Base-by-base conservation (phyloP, 2,329 filamentous ascomycete species). In the Grosmannia huntii region DNA sequence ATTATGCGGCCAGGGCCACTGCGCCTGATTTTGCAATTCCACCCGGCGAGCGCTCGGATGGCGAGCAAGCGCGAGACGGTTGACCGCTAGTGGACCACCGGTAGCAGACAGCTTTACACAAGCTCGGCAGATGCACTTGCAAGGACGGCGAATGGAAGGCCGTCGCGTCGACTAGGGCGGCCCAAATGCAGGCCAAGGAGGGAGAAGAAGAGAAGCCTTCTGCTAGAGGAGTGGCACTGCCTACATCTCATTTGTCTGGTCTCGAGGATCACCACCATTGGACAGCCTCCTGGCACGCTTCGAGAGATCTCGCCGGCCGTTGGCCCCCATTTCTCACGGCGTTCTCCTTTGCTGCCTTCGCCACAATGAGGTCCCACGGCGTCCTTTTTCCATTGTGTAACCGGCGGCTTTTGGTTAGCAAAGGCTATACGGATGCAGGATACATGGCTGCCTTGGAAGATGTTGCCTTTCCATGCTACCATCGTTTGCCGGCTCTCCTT, bases 1-100 rank as follows among this genome's bases (percentile, higher is more conserved):
- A 7, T 57, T 61, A 58, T 61, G 60, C 60, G 60, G 49, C 60
- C 60, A 52, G 23, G 16, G 44, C 23, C 44, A 56, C 57, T 61
- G 60, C 60, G 60, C 60, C 60, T 56, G 56, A 23, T 36, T 56
- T 21, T 46, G n/a, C 23, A 12, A 16, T 16, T 21, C 14, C 31
- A 27, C 33, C 33, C 31, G 14, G 19, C 36, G 36, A 4, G 36
- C 36, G n/a, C 14, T 2, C 48, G 27, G 5, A 44, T 31, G 9
- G 14, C 33, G 23, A 23, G 49, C 52, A 54, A 58, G 52, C 57
- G 51, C 57, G 27, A 58, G 50, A 58, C n/a, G 36, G 36, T 50
- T 28, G 28, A 31, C 52, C 4, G 19, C 21, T 9, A 14, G 9
- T 36, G 50, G 50, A 1, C 7, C 41, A 12, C 41, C 21, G 41